Base-by-base conservation (phyloP, 768 basidiomycete genomes). In the Trametes punicea region DNA sequence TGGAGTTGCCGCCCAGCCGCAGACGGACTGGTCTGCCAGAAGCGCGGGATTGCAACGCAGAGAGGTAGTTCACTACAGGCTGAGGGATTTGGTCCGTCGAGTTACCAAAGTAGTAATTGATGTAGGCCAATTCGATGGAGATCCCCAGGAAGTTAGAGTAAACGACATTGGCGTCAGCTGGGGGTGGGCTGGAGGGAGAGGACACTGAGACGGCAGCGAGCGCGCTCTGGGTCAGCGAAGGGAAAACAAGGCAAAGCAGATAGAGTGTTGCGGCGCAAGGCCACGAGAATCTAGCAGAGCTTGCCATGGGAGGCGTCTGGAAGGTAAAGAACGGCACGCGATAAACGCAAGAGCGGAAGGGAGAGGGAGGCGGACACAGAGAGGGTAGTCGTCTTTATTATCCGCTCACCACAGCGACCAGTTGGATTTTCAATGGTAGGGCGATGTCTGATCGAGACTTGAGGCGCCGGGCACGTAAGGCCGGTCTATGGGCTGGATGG, bases 61-160 rank as follows among this genome's bases (percentile, higher is more conserved):
- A 67, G n/a, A 87, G 69, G 68, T 85, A 84, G 63, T 83, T 84
- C 40, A 84, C 66, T 62, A 85, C 74, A 1, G 80, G 73, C 7
- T 73, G 66, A 31, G 82, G 82, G 20, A 86, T 79, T 2, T 73
- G 69, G 21, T 69, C 69, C 7, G 81, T 76, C 61, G 78, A 74
- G 62, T 80, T 78, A 40, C 82, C 82, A 57, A 83, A 78, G 65
- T 86, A 80, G 57, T 77, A 72, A 62, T 81, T 74, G 55, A 85
- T 75, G 57, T 83, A 83, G 44, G 80, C 81, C 42, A 88, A 73
- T 67, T 87, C 85, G 57, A 86, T 73, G 45, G 79, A 81, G 65
- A 87, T 79, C 8, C 87, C 87, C 15, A 87, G 67, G 59, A 85
- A 87, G 65, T 83, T 84, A 7, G 74, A 67, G 42, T 72, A 67